Base-by-base conservation (phyloP, 2,329 filamentous ascomycete genomes). In the Fusarium denticulatum region DNA sequence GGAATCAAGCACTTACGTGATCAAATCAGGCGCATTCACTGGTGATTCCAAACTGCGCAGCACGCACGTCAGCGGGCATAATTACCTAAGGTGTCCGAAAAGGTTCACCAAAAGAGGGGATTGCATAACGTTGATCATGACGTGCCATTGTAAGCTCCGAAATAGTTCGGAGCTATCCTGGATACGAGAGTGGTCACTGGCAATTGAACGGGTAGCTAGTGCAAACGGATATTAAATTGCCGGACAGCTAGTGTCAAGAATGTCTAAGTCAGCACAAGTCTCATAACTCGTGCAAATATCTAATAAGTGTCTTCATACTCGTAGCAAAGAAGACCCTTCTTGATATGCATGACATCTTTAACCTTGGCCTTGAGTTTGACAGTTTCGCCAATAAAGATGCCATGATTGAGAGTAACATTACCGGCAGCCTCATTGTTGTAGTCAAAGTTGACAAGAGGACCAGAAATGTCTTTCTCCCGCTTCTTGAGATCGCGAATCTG, bases 361-460 rank as follows among this genome's bases (percentile, higher is more conserved):
- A 72, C 58, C 42, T 60, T 56, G 2, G 69, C 69, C 55, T 72
- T 56, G 5, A 72, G 34, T 12, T 65, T 63, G 15, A 64, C 42
- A 1, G 59, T 72, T 26, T 64, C 56, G 1, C 69, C 62, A 5
- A 74, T 14, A n/a, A 58, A 50, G 0, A 74, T 62, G 2, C 26
- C 43, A 20, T 66, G 53, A 1, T 74, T 14, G 0, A 74, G 32
- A 2, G 72, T 74, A 3, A 69, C 24, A 1, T 74, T 74, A 0
- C 59, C 71, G 5, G 40, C 68, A 34, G 16, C 16, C 32, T 71
- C 24, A 20, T 74, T 74, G 1, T 43, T 39, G 18, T 59, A 74
- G 5, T 74, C 72, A 42, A 72, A 69, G n/a, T 60, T 69, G 6
- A 74, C 61, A 1, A 72, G 58, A 6, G 72, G 68, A 0, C 71